Conservation (phyloP, 2,329 filamentous ascomycete genomes). For the Talaromyces sp. region DNA sequence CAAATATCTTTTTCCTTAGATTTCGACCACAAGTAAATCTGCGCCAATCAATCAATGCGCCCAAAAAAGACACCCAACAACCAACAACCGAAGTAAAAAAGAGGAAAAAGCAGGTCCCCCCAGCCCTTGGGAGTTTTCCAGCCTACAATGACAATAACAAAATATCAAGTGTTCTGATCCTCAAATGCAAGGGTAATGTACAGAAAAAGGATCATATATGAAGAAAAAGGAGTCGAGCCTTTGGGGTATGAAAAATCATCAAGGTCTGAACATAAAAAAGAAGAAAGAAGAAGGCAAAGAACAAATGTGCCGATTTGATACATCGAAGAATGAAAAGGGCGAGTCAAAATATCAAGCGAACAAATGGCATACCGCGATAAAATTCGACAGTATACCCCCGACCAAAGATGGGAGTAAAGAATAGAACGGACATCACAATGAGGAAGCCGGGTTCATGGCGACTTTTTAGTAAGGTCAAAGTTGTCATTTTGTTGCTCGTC, state of each 20-base stretch:
- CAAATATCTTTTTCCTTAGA: not conserved
- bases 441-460: not conserved
- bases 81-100: not conserved
- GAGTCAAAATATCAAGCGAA: not conserved
- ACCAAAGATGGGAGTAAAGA: not conserved
- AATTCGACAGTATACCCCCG: not conserved
- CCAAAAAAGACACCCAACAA: slow-evolving; percentile 1
- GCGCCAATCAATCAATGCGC: slow-evolving; percentile 1
- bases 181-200: not conserved
- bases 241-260: not conserved
- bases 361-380: not conserved
- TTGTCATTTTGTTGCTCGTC: not conserved
- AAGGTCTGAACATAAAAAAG: not conserved
- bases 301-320: not conserved
- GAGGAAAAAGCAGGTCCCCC: not conserved
- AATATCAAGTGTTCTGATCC: not conserved
- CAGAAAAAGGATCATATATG: not conserved
- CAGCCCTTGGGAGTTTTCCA: not conserved
- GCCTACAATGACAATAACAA: not conserved
- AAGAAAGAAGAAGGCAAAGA: not conserved
- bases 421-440: not conserved
- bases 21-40: not conserved
- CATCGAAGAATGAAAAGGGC: not conserved
- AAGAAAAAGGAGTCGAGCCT: not conserved
- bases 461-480: not conserved